These are phyloP conservation scores for Nymphaea colorata DNA, from an alignment of 164 flowering plant genomes.

Conservation along the genomic window DNA sequence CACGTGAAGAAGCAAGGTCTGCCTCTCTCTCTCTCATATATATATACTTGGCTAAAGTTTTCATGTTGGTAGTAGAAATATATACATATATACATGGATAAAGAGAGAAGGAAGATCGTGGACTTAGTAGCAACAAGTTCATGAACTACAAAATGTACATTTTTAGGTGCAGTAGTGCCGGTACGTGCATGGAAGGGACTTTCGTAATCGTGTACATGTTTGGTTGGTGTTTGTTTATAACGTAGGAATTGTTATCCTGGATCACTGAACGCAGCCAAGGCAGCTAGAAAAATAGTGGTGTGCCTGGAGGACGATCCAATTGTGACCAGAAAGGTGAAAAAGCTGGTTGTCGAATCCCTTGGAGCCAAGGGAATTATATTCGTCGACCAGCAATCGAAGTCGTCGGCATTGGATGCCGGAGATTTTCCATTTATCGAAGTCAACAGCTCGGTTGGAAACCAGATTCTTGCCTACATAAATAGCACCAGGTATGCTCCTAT, in stretches of 20 bases:
- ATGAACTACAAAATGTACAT: no score
- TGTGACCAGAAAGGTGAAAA: slow-evolving; percentile 36
- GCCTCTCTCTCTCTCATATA: no score
- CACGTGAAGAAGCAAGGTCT: slow-evolving; percentile 56
- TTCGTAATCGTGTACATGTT: background rate
- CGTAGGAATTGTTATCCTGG: slow-evolving; percentile 77
- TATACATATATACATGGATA: no score
- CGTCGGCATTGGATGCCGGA: slow-evolving; percentile 51
- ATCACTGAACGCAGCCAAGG: slow-evolving; percentile 46
- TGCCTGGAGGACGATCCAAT: slow-evolving; percentile 27
- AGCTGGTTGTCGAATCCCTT: slow-evolving; percentile 52
- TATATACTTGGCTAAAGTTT: no score
- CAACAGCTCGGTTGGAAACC: slow-evolving; percentile 28
- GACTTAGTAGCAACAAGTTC: no score
- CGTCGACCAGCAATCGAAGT: slow-evolving; percentile 26
- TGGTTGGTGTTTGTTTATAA: background rate
- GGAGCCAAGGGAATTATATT: slow-evolving; percentile 55
- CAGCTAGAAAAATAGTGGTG: slow-evolving; percentile 51
- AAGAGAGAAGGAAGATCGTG: no score
- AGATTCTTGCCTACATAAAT: slow-evolving; percentile 57
- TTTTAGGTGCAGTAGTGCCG: no score
- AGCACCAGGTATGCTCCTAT: slow-evolving; percentile 40
- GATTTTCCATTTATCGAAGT: slow-evolving; percentile 49
- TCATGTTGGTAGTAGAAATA: no score
- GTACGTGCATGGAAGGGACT: no score